Conservation (phyloP, 441 rosid species). For the Bocquillonia castaneifolia region DNA sequence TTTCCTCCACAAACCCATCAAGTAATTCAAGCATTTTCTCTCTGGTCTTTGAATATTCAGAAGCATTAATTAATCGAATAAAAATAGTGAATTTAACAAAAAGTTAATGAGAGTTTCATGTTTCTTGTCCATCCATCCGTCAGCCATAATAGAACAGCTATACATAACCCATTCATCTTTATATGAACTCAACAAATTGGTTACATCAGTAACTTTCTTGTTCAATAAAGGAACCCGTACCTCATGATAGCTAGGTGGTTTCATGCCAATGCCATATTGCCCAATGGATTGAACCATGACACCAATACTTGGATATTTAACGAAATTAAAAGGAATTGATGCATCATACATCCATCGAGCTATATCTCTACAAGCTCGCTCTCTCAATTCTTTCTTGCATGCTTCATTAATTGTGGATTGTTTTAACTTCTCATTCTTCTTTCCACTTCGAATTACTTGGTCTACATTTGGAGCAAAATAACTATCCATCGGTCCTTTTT, state of each 20-base stretch:
- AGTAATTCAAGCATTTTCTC: background rate
- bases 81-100: background rate
- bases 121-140: background rate
- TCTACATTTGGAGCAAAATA: no score
- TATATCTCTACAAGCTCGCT: no score
- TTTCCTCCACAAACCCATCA: background rate
- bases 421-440: no score
- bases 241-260: background rate
- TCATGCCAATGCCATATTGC: background rate
- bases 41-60: background rate
- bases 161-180: background rate
- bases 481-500: no score
- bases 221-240: background rate
- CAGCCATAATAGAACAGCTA: background rate
- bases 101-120: background rate
- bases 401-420: no score
- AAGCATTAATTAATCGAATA: background rate
- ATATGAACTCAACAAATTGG: background rate
- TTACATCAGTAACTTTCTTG: background rate
- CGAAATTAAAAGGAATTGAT: no score
- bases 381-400: no score
- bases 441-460: no score
- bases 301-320: no score
- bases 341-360: no score
- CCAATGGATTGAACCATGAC: no score